Evolutionary conservation across 306 rosid species (phyloP), one percentile per base, ranked within the genome.

Genomic region (Ceratonia siliqua): DNA sequence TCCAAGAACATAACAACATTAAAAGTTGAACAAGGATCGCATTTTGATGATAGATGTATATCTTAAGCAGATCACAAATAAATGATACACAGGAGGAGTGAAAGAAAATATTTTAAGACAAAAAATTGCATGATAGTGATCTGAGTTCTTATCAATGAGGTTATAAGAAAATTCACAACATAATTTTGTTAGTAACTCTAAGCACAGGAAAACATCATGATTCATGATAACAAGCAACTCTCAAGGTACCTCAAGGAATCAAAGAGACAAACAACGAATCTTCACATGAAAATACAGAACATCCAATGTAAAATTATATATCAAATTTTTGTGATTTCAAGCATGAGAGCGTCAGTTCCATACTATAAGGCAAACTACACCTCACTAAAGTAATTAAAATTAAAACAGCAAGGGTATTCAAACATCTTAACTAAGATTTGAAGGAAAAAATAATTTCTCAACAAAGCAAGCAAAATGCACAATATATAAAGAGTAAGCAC

Each of bases 221-320:
- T 24, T 52, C 63, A 42, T 61, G 7, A 49, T 24, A 76, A 71
- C 82, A 71, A 72, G 52, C 25, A 3, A 24, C 43, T 21, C 61
- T 56, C 70, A 56, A 75, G 55, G 68, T 57, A 32, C 56, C 49
- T 25, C 52, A 45, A 46, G 32, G 54, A 58, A 57, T 73, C 46
- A 71, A 77, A 20, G 22, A 64, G 30, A 67, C 68, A 65, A 61
- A 42, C 71, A 70, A 48, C 45, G 62, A 64, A 66, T 33, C 48
- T 35, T 43, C 36, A 67, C 70, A 35, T 39, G 13, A 66, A 25
- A 70, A 56, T 73, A 57, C 24, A 27, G 45, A 69, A 39, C 49
- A 46, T 46, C 76, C 48, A 66, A 50, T 67, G 39, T 5, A 56
- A 6, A 25, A 6, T 33, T 46, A 63, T 17, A 38, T 25, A 73